These are phyloP conservation scores for Cytidiella melzeri DNA, from an alignment of 768 basidiomycete genomes.

Conservation along the genomic window DNA sequence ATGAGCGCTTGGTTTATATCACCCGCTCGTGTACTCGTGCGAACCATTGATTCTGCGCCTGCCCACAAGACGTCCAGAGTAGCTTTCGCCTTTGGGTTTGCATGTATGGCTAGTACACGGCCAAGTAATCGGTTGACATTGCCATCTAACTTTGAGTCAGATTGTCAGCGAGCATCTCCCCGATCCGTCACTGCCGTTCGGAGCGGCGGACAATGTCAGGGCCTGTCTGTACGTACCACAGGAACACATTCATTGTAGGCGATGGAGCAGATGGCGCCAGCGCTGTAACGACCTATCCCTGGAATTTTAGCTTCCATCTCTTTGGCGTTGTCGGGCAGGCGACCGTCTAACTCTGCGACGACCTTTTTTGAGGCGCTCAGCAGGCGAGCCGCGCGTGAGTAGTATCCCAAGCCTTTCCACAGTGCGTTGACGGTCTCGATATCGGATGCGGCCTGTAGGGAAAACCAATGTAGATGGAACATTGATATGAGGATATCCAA, in stretches of 20 bases:
- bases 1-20: slow-evolving; percentile 93
- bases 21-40: slow-evolving; percentile 52
- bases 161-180: background rate
- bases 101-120: slow-evolving; percentile 76
- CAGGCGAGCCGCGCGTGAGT: slow-evolving; percentile 78
- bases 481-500: background rate
- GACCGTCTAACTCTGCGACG: slow-evolving; percentile 57
- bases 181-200: background rate
- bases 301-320: slow-evolving; percentile 81
- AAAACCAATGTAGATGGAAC: background rate
- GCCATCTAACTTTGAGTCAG: slow-evolving; percentile 63
- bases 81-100: slow-evolving; percentile 71
- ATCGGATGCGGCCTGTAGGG: slow-evolving; percentile 51
- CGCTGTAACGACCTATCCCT: slow-evolving; percentile 86
- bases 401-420: slow-evolving; percentile 93
- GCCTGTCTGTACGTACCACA: slow-evolving; percentile 54
- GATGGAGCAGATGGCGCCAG: slow-evolving; percentile 80
- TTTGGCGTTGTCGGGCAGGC: slow-evolving; percentile 72
- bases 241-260: slow-evolving; percentile 81
- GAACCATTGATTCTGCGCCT: slow-evolving; percentile 66
- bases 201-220: background rate
- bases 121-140: slow-evolving; percentile 86
- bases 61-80: slow-evolving; percentile 82
- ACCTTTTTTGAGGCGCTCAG: slow-evolving; percentile 80
- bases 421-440: slow-evolving; percentile 82